A percentile compares a stretch with the other conserved stretches of the same genome.
Evolutionary conservation across 331 rosid genomes (phyloP).

Genomic region (Prunus yedoensis): DNA sequence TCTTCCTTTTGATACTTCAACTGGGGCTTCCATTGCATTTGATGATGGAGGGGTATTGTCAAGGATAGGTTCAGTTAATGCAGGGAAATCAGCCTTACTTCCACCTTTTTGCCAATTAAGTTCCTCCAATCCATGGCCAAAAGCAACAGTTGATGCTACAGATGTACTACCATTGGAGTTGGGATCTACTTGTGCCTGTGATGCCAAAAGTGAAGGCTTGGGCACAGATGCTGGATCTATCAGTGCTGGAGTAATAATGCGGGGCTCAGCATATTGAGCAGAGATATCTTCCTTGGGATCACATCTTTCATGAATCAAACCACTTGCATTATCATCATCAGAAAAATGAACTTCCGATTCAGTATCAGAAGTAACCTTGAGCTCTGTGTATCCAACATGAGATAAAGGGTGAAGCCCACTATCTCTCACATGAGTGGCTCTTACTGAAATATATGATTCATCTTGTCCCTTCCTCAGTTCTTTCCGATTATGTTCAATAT

Average conservation of each 20-base stretch:
- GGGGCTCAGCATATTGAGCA: conserved; percentile 38
- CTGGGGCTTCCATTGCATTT: conserved; percentile 27
- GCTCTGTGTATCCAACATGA: conserved; percentile 68
- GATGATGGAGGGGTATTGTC: conserved; percentile 33
- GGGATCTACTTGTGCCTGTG: conserved; percentile 32
- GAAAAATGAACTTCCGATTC: conserved; percentile 64
- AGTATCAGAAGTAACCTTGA: conserved; percentile 70
- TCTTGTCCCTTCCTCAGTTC: conserved; percentile 26
- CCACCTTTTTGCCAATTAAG: conserved; percentile 45
- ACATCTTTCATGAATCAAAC: conserved; percentile 24
- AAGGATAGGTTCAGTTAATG: conserved; percentile 27
- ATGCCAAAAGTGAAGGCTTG: conserved; percentile 30
- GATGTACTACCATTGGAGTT: conserved; percentile 32
- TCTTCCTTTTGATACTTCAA: conserved; percentile 45
- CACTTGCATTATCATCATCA: conserved; percentile 39
- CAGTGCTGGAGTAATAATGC: conserved; percentile 25
- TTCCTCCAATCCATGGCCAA: conserved; percentile 44
- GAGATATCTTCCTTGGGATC: conserved; percentile 32
- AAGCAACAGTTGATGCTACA: conserved; percentile 26
- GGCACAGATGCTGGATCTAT: conserved; percentile 35
- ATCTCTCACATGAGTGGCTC: conserved; percentile 31
- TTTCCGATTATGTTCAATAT: conserved; percentile 22
- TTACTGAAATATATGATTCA: conserved; percentile 29
- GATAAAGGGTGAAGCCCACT: conserved; percentile 50
- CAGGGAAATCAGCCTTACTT: conserved; percentile 20